Conservation (phyloP, 352 stramenopile genomes). For the Phytopythium chamaehyphon region DNA sequence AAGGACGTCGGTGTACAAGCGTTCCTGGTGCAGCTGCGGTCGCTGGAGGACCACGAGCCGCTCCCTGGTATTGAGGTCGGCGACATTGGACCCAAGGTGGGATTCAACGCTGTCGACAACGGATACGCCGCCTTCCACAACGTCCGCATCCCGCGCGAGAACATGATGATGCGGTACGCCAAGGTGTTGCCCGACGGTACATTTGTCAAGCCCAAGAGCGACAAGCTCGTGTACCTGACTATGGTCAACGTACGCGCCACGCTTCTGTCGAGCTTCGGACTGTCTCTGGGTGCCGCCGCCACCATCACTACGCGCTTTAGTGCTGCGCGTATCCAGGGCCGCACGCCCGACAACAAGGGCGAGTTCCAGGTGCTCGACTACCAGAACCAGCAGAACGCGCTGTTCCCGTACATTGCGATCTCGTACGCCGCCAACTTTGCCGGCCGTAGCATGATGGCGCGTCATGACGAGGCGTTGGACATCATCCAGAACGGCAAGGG, state of each 20-base stretch:
- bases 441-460: conserved; percentile 14
- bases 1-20: conserved; percentile 91
- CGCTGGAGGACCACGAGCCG: conserved; percentile 68
- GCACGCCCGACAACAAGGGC: conserved; percentile 29
- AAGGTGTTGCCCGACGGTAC: conserved; percentile 52
- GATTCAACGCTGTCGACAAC: conserved; percentile 91
- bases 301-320: conserved; percentile 55
- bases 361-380: conserved; percentile 59
- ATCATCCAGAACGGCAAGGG: conserved; percentile 28
- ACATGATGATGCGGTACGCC: conserved; percentile 30
- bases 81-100: conserved; percentile 92
- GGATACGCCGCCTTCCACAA: conserved; percentile 85
- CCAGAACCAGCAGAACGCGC: conserved; percentile 49
- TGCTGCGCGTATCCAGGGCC: conserved; percentile 41
- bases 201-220: conserved; percentile 54
- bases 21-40: conserved; percentile 91
- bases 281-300: conserved; percentile 16
- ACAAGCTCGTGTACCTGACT: conserved; percentile 64
- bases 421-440: conserved; percentile 41
- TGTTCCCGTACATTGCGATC: conserved; percentile 36
- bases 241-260: conserved; percentile 43
- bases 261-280: conserved; percentile 15
- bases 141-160: conserved; percentile 79
- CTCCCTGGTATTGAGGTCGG: conserved; percentile 86
- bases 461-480: conserved; percentile 29